phyloP scores from a whole-genome alignment of 2,329 filamentous ascomycete species.

The Ceratocystis destructans region DNA sequence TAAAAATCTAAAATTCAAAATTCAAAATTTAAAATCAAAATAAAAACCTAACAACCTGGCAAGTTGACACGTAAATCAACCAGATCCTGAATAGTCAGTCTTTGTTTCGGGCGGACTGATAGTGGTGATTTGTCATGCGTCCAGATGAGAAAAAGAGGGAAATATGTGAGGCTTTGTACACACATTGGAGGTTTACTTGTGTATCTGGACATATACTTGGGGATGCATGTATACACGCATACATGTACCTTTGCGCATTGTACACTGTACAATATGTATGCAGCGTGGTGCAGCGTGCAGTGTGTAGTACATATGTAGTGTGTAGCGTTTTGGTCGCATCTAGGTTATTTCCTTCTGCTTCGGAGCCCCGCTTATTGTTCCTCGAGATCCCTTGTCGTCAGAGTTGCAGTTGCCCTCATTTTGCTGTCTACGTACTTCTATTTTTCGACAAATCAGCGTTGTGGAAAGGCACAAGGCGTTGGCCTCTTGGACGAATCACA shows the following conservation, averaged over 20 bases:
- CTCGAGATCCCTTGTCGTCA: not conserved
- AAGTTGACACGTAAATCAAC: not conserved
- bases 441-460: not conserved
- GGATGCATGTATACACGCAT: not conserved
- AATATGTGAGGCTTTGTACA: not conserved
- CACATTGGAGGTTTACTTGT: not conserved
- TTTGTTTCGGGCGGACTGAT: not conserved
- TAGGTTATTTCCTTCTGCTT: constrained; percentile 3
- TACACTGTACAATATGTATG: not conserved
- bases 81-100: not conserved
- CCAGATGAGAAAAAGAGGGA: not conserved
- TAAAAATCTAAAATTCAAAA: no score
- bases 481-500: not conserved
- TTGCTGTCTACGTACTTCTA: not conserved
- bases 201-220: not conserved
- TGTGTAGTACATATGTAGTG: not conserved
- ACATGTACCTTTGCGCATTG: not conserved
- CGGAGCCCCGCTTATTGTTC: constrained; percentile 5
- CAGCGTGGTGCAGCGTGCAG: not conserved
- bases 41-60: not conserved
- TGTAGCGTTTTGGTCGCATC: not conserved
- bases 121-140: not conserved
- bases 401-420: constrained; percentile 1
- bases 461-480: not conserved
- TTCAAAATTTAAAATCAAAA: no score